Percentiles rank a stretch among this genome's conserved stretches.
phyloP scores from a whole-genome alignment of 768 basidiomycete genomes.

The Scleroderma bovista region DNA sequence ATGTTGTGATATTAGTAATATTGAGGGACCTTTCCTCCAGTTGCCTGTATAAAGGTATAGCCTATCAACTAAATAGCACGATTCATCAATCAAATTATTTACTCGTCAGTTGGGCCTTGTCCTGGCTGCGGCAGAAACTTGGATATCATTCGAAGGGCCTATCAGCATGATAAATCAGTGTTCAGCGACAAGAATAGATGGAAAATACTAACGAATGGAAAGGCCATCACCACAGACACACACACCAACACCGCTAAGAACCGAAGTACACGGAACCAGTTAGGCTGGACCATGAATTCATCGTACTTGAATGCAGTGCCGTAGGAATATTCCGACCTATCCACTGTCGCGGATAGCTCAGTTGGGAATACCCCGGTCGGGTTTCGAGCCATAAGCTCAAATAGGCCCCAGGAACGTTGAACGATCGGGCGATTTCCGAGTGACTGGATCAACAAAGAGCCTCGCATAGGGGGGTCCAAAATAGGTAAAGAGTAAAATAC shows the following conservation, averaged over 20 bases:
- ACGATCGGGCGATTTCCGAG: conserved; percentile 44
- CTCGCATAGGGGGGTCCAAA: conserved; percentile 29
- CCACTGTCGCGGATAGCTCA: conserved; percentile 11
- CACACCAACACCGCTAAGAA: neutral
- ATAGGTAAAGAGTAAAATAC: conserved; percentile 35
- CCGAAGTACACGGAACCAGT: conserved; percentile 35
- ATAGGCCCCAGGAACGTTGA: conserved; percentile 52
- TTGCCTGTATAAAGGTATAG: conserved; percentile 30
- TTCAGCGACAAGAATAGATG: neutral
- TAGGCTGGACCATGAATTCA: conserved; percentile 53
- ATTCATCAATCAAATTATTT: neutral
- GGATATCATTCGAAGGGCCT: conserved; percentile 57
- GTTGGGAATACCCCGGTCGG: conserved; percentile 11
- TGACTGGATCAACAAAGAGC: conserved; percentile 40
- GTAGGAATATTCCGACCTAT: conserved; percentile 36
- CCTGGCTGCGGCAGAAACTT: conserved; percentile 9
- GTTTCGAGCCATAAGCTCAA: conserved; percentile 27
- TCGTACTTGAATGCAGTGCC: conserved; percentile 73
- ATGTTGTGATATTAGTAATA: conserved; percentile 67
- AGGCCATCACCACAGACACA: conserved; percentile 21
- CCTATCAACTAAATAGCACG: neutral
- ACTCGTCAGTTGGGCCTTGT: neutral
- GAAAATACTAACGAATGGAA: conserved; percentile 32
- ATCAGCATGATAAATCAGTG: neutral
- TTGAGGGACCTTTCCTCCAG: conserved; percentile 56